Evolutionary conservation across 1,284 basidiomycete species (phyloP), one percentile per base, ranked within the genome.

Genomic region (Mycena sp.): DNA sequence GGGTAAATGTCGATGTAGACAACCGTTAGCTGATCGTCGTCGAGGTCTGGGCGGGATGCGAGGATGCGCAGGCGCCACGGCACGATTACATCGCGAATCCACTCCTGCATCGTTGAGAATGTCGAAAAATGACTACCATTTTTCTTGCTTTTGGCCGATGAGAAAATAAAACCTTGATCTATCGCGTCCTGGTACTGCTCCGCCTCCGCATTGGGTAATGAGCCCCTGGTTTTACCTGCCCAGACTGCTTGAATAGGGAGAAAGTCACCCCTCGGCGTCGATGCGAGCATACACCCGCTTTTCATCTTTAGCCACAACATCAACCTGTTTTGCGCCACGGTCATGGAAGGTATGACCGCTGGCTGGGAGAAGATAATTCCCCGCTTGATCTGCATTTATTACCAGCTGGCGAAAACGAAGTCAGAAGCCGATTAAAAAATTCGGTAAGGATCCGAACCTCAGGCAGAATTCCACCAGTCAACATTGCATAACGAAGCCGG

Each of bases 291-390:
- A 78, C 0, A 74, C 71, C 2, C 61, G 67, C 28, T 78, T 78
- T 53, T 77, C 70, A 26, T 78, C 71, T n/a, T 71, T 73, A 0
- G 65, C 71, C 2, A 71, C 58, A 57, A 74, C 58, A 25, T 72
- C 68, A 26, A 78, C 73, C 53, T 78, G 76, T 21, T 54, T 43
- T 0, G 70, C 58, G 3, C 71, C 72, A 4, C 32, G 63, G 4
- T 72, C 61, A n/a, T 68, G 45, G 37, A 57, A 76, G 0, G 74
- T 77, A 0, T 37, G 58, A 0, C 54, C 53, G 38, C 55, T 69
- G 29, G 62, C 68, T 0, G 67, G 68, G 3, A 75, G 57, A 16
- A 73, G 29, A 50, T 70, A 65, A 6, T 51, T 59, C 0, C 73
- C 70, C 0, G 68, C 67, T 37, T 75, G 73, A 46, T 76, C 69